These are phyloP conservation scores for Ophiostoma populinum DNA, from an alignment of 2,329 filamentous ascomycete genomes.

Conservation along the genomic window DNA sequence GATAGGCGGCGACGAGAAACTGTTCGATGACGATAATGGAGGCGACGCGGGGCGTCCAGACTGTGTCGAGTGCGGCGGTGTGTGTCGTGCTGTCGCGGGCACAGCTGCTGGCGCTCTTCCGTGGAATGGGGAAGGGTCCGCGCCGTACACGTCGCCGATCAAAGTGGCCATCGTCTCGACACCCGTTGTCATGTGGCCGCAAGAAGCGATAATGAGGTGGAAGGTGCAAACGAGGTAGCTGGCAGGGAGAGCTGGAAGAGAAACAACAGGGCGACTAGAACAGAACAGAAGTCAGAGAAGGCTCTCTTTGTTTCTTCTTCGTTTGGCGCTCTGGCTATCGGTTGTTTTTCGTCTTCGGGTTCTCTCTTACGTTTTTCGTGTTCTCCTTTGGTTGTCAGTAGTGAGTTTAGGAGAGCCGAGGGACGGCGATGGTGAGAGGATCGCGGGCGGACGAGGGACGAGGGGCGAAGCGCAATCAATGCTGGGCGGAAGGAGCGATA, in stretches of 20 bases:
- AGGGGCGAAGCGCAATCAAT: not conserved
- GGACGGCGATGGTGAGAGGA: not conserved
- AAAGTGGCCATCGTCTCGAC: slow-evolving; percentile 46
- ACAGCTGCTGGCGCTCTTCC: not conserved
- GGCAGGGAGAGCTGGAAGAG: not conserved
- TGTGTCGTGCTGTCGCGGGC: not conserved
- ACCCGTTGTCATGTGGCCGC: slow-evolving; percentile 3
- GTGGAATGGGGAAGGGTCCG: slow-evolving; percentile 50
- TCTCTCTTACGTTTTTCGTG: too few species aligned
- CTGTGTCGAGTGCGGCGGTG: not conserved
- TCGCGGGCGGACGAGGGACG: not conserved
- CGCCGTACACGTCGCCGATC: slow-evolving; percentile 50
- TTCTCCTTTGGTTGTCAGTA: not conserved
- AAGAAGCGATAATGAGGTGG: not conserved
- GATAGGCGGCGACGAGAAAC: slow-evolving; percentile 7
- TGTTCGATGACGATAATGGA: slow-evolving; percentile 15
- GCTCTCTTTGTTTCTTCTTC: too few species aligned
- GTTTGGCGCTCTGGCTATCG: too few species aligned
- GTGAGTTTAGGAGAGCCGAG: slow-evolving; percentile 1
- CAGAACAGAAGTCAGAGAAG: not conserved
- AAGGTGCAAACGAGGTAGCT: not conserved
- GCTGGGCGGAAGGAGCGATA: slow-evolving; percentile 1
- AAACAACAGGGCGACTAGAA: too few species aligned
- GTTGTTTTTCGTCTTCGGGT: not conserved
- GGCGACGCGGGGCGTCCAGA: slow-evolving; percentile 7